Percentiles rank a stretch among this genome's conserved stretches.
phyloP scores from a whole-genome alignment of 208 protist genomes.

The Balamuthia mandrillaris region DNA sequence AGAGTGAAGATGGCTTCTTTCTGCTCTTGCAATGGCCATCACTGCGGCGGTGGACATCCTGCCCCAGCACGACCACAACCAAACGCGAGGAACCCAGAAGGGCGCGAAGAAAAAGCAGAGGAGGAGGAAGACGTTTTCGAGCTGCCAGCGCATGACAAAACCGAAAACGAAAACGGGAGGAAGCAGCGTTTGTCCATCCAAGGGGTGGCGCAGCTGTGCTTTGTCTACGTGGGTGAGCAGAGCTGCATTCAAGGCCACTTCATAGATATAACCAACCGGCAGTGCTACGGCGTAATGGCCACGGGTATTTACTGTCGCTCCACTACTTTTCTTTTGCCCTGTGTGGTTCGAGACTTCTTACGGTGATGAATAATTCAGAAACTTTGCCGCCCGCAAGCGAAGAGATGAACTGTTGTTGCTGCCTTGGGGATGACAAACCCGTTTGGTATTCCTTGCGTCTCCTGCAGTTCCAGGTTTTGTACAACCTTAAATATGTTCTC shows the following conservation, averaged over 20 bases:
- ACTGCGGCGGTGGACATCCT: no score
- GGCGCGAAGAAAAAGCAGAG: no score
- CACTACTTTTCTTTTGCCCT: background rate
- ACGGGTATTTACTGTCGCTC: background rate
- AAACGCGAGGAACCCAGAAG: no score
- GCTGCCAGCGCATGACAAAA: no score
- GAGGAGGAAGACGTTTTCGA: no score
- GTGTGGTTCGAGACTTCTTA: background rate
- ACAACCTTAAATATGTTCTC: background rate
- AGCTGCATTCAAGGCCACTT: constrained; percentile 10
- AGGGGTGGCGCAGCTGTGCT: no score
- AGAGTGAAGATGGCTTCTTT: no score
- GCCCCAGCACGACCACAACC: no score
- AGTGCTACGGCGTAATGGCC: background rate
- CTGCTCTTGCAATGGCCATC: no score
- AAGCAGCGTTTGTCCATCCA: no score
- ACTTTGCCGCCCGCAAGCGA: background rate
- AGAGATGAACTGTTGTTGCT: constrained; percentile 19
- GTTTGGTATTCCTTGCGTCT: background rate
- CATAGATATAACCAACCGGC: background rate
- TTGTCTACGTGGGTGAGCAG: background rate
- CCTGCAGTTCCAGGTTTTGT: background rate
- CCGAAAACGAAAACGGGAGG: no score
- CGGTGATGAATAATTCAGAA: background rate
- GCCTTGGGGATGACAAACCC: background rate